Evolutionary conservation across 805 yeast genomes (phyloP), one percentile per base, ranked within the genome.

Genomic region (Myxozyma melibiosi): DNA sequence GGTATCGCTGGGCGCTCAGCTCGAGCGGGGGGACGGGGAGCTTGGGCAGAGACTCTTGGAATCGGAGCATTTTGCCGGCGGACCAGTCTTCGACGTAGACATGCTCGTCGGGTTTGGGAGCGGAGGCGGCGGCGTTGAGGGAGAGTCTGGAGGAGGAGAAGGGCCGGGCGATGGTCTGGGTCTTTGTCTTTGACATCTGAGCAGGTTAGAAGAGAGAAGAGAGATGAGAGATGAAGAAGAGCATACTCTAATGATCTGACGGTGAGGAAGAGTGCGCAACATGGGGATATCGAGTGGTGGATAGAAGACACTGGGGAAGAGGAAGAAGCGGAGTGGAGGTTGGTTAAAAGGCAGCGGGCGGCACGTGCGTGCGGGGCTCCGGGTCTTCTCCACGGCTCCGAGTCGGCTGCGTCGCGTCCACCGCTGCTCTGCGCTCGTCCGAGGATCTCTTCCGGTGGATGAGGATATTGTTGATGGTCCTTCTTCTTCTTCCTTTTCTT

Each of bases 1-100:
- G 77, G 71, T 89, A 92, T 58, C 81, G 81, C 9, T 75, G 71
- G 42, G 87, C 80, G 2, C 97, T 89, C 51, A 84, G 82, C 55
- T 82, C 78, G 56, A 92, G 77, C 0, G 84, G 73, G 1, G 99
- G 99, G 5, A 92, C 96, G 0, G 97, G 97, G 64, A 92, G 80
- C 48, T 82, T 78, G 5, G 97, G 97, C 52, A 92, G 80, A 44
- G 82, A 74, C 39, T 79, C 76, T 71, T 91, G 97, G 74, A 78
- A 82, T 63, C 84, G 80, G 74, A 76, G 88, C 59, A 92, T 83
- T 58, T 80, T 82, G 37, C 94, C 96, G 66, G 82, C 82, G 37
- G 72, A 67, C 22, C 59, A 56, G 61, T 73, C 76, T 62, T 73
- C 76, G 44, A 61, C 68, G 60, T 66, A 71, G 28, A 27, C 40